Evolutionary conservation across 495 filamentous ascomycete genomes (phyloP), one percentile per base, ranked within the genome.

Genomic region (Daldinia caldariorum): DNA sequence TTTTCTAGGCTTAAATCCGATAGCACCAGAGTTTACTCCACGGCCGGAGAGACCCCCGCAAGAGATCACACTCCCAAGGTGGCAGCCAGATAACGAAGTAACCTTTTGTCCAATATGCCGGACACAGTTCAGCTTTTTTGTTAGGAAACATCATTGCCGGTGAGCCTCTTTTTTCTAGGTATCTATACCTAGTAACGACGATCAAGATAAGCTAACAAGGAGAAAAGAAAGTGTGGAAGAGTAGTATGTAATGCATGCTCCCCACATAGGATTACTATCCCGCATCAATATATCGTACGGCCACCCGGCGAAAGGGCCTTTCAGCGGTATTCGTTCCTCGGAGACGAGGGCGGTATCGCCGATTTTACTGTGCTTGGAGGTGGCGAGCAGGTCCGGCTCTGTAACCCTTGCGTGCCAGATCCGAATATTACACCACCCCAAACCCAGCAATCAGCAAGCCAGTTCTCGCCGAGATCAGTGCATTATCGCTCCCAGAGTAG

Each of bases 391-490:
- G 94, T 97, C 41, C 87, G 94, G 56, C 88, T 97, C 10, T 97
- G 94, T 83, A 97, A 97, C 74, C 94, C 94, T 1, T 97, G 94
- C 74, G 94, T 97, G 20, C 94, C 93, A 29, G 94, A 97, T 79
- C 94, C 94, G 3, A 96, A 95, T 70, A 91, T 86, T 14, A 85
- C 89, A 34, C 93, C 92, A 49, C 82, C 82, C 13, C 77, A 77
- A 56, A 71, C 71, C n/a, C 79, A 78, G 34, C 69, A 63, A 13
- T 58, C 64, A 20, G 29, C 65, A 38, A 50, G 59, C 54, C 72
- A 38, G 37, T 60, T 55, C 26, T 65, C 57, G 12, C 69, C 50
- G 34, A 67, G 64, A 13, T 49, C 72, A 26, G 10, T 73, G 18
- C 77, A 77, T 58, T 62, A 76, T 8, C 73, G 79, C 49, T 71